phyloP scores from a whole-genome alignment of 208 protist species.

The Crithidia fasciculata region DNA sequence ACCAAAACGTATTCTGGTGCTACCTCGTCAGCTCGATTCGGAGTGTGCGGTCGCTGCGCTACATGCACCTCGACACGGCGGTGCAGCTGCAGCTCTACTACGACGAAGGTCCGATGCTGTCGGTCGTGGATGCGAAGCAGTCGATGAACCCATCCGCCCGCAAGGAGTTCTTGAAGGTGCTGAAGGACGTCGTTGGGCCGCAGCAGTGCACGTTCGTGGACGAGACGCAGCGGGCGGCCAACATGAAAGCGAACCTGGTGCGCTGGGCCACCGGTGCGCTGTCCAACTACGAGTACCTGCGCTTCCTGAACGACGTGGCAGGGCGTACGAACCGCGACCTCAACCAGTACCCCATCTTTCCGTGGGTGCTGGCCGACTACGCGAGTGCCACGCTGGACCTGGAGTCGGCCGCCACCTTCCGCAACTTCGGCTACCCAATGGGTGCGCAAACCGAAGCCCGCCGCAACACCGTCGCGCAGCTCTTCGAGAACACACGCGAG shows the following conservation, averaged over 20 bases:
- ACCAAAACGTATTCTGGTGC: conserved; percentile 77
- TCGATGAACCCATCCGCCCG: conserved; percentile 88
- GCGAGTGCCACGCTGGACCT: conserved; percentile 80
- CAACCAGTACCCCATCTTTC: conserved; percentile 96
- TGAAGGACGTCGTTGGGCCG: conserved; percentile 60
- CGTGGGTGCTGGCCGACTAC: conserved; percentile 95
- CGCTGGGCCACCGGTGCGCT: conserved; percentile 93
- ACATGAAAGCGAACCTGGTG: conserved; percentile 71
- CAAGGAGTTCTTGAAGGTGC: conserved; percentile 66
- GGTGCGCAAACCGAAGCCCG: conserved; percentile 92
- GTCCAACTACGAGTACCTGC: conserved; percentile 95
- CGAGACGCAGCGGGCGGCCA: conserved; percentile 49
- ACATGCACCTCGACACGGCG: conserved; percentile 90
- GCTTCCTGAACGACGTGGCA: conserved; percentile 91
- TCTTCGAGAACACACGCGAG: conserved; percentile 76
- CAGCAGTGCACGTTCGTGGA: conserved; percentile 69
- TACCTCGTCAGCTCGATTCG: conserved; percentile 63
- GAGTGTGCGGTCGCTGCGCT: conserved; percentile 67
- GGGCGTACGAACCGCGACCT: conserved; percentile 91
- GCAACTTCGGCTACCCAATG: conserved; percentile 96
- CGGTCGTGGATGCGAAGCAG: conserved; percentile 81
- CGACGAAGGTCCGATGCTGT: conserved; percentile 79
- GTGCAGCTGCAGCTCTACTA: conserved; percentile 72
- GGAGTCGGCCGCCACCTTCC: conserved; percentile 72
- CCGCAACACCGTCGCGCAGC: conserved; percentile 66